phyloP scores from a whole-genome alignment of 2,329 filamentous ascomycete species.

The Phialophora expanda region DNA sequence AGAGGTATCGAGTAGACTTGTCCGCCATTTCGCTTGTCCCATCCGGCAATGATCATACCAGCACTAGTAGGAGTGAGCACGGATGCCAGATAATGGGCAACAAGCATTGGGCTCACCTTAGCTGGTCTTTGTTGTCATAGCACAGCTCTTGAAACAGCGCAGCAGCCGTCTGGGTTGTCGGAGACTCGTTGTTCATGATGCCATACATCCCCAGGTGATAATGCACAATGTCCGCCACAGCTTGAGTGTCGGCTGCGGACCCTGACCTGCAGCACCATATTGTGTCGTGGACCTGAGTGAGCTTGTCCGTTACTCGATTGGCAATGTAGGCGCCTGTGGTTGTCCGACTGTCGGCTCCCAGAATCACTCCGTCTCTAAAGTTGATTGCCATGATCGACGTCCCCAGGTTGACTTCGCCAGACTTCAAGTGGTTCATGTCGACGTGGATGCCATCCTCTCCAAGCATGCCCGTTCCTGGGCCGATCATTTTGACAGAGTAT shows the following conservation, averaged over 20 bases:
- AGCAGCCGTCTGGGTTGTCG: slow-evolving; percentile 92
- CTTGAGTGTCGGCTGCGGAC: slow-evolving; percentile 96
- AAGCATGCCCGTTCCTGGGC: slow-evolving; percentile 51
- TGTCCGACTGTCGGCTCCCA: slow-evolving; percentile 94
- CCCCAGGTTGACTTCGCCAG: slow-evolving; percentile 97
- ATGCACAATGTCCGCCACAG: slow-evolving; percentile 95
- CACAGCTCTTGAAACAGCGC: slow-evolving; percentile 97
- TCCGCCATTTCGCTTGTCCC: slow-evolving; percentile 91
- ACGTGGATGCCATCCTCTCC: slow-evolving; percentile 91
- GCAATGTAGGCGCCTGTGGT: slow-evolving; percentile 98
- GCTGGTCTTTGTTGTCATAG: slow-evolving; percentile 93
- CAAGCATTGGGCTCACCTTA: slow-evolving; percentile 68
- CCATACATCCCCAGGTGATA: slow-evolving; percentile 94
- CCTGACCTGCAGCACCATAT: slow-evolving; percentile 99
- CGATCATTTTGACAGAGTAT: slow-evolving; percentile 45
- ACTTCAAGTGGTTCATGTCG: slow-evolving; percentile 98
- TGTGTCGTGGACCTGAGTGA: slow-evolving; percentile 96
- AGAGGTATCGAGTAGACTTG: slow-evolving; percentile 98
- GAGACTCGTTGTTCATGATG: slow-evolving; percentile 84
- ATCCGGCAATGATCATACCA: slow-evolving; percentile 97
- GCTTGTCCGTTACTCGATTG: slow-evolving; percentile 98
- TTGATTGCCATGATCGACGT: slow-evolving; percentile 99
- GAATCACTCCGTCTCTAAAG: slow-evolving; percentile 97
- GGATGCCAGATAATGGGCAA: background rate
- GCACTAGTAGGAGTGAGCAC: slow-evolving; percentile 63